Base-by-base conservation (phyloP, 2,329 filamentous ascomycete genomes). In the Apiospora koreana region DNA sequence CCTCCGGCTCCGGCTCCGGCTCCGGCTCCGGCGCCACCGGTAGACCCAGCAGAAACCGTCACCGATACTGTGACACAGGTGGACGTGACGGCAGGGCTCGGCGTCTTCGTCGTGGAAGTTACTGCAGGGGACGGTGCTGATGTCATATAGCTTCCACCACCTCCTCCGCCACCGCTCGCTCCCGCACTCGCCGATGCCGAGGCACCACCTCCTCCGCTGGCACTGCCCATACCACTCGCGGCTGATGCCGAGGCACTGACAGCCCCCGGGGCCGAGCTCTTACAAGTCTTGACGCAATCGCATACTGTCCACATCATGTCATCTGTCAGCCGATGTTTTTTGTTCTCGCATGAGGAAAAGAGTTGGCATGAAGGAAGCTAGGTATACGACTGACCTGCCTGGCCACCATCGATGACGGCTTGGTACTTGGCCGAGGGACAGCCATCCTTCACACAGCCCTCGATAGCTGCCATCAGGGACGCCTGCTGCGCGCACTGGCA, bases 401-500 rank as follows among this genome's bases (percentile, higher is more conserved):
- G 74, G 46, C 76, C 75, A 12, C 77, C 77, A 54, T 80, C 77
- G 64, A 81, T 77, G 35, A 80, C 77, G n/a, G 72, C 74, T 68
- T 80, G 76, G 41, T 74, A 78, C 18, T 75, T 73, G 3, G 72
- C 67, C 3, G 73, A 62, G 5, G 74, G 68, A 45, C 79, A 81
- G 2, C 73, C 70, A 7, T 71, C 71, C 21, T 71, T 71, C 14
- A 80, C 78, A 66, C 79, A 80, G 5, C 74, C 73, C 72, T 80
- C 78, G n/a, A 80, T 74, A 28, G 77, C 78, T 2, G 77, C 76
- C 65, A 75, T 77, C 21, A 81, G 69, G 12, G 73, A 74, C 1
- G 78, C 77, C 69, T 79, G 73, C 67, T 78, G 73, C 48, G 71
- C 58, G 68, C 79, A 80, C 70, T 79, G 78, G 69, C 79, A 80